phyloP scores from a whole-genome alignment of 805 yeast species.

The Teunomyces aglyptinius region DNA sequence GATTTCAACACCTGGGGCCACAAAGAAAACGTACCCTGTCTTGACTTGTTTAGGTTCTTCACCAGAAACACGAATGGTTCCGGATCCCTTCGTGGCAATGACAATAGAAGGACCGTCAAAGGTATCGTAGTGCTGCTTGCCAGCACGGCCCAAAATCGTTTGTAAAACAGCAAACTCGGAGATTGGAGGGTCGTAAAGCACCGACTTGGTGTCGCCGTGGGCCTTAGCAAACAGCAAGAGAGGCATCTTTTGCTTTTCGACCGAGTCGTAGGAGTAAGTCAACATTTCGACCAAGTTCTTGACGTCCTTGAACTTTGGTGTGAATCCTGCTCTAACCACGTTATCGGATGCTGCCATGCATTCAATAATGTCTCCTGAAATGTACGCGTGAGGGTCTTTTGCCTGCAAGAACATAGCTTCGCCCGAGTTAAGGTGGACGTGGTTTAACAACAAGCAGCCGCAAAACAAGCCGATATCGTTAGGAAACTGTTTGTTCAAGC shows the following conservation, averaged over 20 bases:
- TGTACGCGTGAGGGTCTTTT: constrained; percentile 97
- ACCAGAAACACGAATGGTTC: constrained; percentile 49
- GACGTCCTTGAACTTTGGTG: constrained; percentile 99
- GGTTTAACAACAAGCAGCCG: constrained; percentile 90
- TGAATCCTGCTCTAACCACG: constrained; percentile 97
- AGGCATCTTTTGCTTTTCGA: constrained; percentile 89
- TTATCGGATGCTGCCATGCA: constrained; percentile 99
- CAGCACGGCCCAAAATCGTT: constrained; percentile 56
- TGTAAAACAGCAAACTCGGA: constrained; percentile 94
- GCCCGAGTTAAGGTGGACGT: constrained; percentile 77
- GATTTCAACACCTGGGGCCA: constrained; percentile 72
- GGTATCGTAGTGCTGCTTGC: constrained; percentile 56
- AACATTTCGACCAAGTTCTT: constrained; percentile 84
- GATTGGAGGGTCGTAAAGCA: constrained; percentile 91
- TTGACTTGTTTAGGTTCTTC: constrained; percentile 42
- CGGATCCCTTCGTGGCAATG: constrained; percentile 80
- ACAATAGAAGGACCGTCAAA: constrained; percentile 86
- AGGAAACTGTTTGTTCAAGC: constrained; percentile 87
- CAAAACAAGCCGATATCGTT: constrained; percentile 93
- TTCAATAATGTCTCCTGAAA: constrained; percentile 95
- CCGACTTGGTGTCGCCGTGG: constrained; percentile 63
- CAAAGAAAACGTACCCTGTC: constrained; percentile 79
- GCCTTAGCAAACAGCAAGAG: constrained; percentile 57
- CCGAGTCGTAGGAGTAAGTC: constrained; percentile 85
- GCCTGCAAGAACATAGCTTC: constrained; percentile 97